Base-by-base conservation (phyloP, 805 yeast genomes). In the Yarrowia deformans region DNA sequence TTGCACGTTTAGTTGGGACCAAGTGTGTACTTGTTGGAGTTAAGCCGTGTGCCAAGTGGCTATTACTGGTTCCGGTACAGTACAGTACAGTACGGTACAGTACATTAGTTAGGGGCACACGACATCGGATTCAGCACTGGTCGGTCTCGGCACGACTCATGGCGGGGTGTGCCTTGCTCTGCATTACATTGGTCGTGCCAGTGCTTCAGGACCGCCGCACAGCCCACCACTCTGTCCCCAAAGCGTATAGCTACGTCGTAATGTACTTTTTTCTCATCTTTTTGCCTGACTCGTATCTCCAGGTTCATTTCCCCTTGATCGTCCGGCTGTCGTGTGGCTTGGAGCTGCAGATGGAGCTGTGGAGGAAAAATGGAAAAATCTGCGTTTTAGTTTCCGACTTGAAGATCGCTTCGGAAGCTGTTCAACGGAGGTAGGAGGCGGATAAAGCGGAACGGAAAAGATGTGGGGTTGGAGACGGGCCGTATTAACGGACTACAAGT, bases 281-380 rank as follows among this genome's bases (percentile, higher is more conserved):
- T 52, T 52, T 52, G 12, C 45, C 34, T 19, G 60, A n/a, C 60
- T 54, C 60, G 60, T 54, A 39, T 54, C 60, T 54, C 60, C 60
- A 54, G 58, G 60, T 54, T 54, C 60, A 37, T 52, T 54, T 54
- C 60, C 60, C 60, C 58, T 54, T 54, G 58, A 54, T 54, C 60
- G 60, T 14, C 58, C 45, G 35, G 60, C 45, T 19, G 60, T 54
- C 60, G 60, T 54, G 60, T 54, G 60, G 60, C 60, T 54, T 54
- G 60, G 12, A 18, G 45, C 12, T 34, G 58, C 4, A 34, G 12
- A 50, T 16, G 6, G 18, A 34, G 35, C 35, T 50, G n/a, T 18
- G 37, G 39, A 7, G 23, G 34, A 19, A 35, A 35, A 52, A 18
- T 8, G 16, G 43, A 40, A 40, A 40, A 40, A 40, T 34, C 40